phyloP scores from a whole-genome alignment of 2,329 filamentous ascomycete species.

The Thielaviopsis populi region DNA sequence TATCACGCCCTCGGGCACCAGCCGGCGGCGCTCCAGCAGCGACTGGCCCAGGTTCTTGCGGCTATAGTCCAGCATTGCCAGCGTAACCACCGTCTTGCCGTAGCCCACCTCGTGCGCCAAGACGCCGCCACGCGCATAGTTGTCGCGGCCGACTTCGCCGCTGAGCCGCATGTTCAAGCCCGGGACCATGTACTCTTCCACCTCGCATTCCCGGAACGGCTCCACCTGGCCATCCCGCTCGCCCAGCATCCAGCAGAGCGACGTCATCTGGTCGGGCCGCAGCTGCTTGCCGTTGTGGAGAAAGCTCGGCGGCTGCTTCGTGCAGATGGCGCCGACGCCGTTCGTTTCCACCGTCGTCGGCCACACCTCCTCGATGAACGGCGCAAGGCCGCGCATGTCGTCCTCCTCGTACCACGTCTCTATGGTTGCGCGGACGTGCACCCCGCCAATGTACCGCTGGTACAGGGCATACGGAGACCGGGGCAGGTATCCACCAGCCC shows the following conservation, averaged over 20 bases:
- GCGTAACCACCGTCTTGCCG: slow-evolving; percentile 30
- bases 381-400: background rate
- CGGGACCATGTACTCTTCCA: slow-evolving; percentile 26
- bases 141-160: slow-evolving; percentile 22
- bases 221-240: slow-evolving; percentile 18
- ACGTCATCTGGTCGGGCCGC: slow-evolving; percentile 19
- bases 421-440: background rate
- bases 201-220: slow-evolving; percentile 23
- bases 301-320: slow-evolving; percentile 18
- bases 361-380: slow-evolving; percentile 9
- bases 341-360: background rate
- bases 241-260: slow-evolving; percentile 21
- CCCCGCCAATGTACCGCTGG: background rate
- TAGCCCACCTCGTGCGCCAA: slow-evolving; percentile 32
- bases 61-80: slow-evolving; percentile 26
- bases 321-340: background rate
- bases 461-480: background rate
- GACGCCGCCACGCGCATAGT: slow-evolving; percentile 26
- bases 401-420: slow-evolving; percentile 8
- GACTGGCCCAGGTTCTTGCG: slow-evolving; percentile 19
- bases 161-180: slow-evolving; percentile 25
- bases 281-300: slow-evolving; percentile 12
- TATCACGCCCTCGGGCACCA: slow-evolving; percentile 5
- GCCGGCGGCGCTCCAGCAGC: slow-evolving; percentile 15
- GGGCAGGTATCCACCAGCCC: slow-evolving; percentile 17